These are phyloP conservation scores for Fusarium nygamai DNA, from an alignment of 2,329 filamentous ascomycete species.

Conservation along the genomic window DNA sequence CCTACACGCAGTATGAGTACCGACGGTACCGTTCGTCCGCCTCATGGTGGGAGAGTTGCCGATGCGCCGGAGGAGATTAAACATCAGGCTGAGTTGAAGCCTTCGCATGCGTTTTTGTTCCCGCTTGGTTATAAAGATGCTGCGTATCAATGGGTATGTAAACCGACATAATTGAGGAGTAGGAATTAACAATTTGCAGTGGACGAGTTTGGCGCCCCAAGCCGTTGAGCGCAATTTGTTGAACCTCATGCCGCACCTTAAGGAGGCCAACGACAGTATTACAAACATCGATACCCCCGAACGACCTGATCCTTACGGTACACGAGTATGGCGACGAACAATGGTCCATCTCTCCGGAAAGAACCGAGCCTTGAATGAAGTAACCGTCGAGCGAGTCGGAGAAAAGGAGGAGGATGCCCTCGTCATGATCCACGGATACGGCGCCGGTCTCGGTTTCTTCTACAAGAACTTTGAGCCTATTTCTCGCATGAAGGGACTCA, in stretches of 20 bases:
- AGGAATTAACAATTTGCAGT: conserved; percentile 60
- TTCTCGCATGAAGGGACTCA: conserved; percentile 82
- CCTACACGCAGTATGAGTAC: conserved; percentile 47
- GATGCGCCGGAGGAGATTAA: conserved; percentile 38
- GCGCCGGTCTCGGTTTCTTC: conserved; percentile 95
- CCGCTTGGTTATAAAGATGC: conserved; percentile 92
- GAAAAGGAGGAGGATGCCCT: conserved; percentile 85
- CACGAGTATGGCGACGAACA: conserved; percentile 84
- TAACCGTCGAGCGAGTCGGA: conserved; percentile 84
- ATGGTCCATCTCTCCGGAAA: conserved; percentile 88
- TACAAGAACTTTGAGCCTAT: conserved; percentile 97
- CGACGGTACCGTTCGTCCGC: conserved; percentile 44
- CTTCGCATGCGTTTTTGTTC: conserved; percentile 65
- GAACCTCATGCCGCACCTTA: conserved; percentile 83
- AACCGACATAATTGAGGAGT: no score
- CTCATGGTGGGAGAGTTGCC: conserved; percentile 29
- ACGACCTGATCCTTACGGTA: conserved; percentile 81
- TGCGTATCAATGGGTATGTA: conserved; percentile 85
- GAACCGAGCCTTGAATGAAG: conserved; percentile 89
- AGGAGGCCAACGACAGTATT: conserved; percentile 76
- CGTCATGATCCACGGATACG: conserved; percentile 97
- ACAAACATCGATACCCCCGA: conserved; percentile 54
- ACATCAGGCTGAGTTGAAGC: conserved; percentile 43
- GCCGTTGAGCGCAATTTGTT: conserved; percentile 90
- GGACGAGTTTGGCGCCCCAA: conserved; percentile 84